Conservation (phyloP, 768 basidiomycete species). For the Xerocomus spinulosus region DNA sequence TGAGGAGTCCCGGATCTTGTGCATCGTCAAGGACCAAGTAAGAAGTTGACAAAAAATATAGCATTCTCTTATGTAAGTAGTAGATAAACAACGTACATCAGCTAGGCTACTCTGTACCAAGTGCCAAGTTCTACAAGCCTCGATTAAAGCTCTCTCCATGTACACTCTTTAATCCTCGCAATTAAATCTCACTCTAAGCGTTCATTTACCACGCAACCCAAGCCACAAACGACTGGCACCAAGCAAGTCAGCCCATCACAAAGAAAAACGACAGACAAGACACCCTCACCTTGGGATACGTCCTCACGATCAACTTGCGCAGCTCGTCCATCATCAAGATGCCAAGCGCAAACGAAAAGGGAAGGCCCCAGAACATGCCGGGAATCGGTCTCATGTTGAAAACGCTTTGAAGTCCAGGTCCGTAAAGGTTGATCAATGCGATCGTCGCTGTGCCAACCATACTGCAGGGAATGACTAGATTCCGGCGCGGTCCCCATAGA, state of each 20-base stretch:
- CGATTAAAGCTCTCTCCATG: too few relatives aligned
- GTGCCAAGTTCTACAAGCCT: too few relatives aligned
- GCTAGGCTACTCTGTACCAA: too few relatives aligned
- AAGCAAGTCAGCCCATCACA: slow-evolving; percentile 1
- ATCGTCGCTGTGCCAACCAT: slow-evolving; percentile 32
- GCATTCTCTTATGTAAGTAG: too few relatives aligned
- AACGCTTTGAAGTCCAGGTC: slow-evolving; percentile 24
- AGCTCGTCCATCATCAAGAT: slow-evolving; percentile 43
- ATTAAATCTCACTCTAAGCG: background rate
- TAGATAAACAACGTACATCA: too few relatives aligned
- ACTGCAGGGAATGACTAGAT: slow-evolving; percentile 29
- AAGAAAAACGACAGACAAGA: too few relatives aligned
- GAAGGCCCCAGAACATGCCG: slow-evolving; percentile 42
- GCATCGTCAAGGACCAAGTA: too few relatives aligned
- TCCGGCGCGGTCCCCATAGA: slow-evolving; percentile 38
- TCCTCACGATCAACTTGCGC: slow-evolving; percentile 42
- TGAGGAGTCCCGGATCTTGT: too few relatives aligned
- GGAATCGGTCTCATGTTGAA: slow-evolving; percentile 40
- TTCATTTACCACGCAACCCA: slow-evolving; percentile 20
- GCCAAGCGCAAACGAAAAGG: slow-evolving; percentile 38
- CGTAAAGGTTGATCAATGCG: slow-evolving; percentile 34
- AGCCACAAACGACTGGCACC: slow-evolving; percentile 19
- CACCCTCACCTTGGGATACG: slow-evolving; percentile 37
- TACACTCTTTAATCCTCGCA: too few relatives aligned
- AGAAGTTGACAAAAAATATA: too few relatives aligned